Conservation (phyloP, 352 stramenopile genomes). For the Phytophthora vignae region DNA sequence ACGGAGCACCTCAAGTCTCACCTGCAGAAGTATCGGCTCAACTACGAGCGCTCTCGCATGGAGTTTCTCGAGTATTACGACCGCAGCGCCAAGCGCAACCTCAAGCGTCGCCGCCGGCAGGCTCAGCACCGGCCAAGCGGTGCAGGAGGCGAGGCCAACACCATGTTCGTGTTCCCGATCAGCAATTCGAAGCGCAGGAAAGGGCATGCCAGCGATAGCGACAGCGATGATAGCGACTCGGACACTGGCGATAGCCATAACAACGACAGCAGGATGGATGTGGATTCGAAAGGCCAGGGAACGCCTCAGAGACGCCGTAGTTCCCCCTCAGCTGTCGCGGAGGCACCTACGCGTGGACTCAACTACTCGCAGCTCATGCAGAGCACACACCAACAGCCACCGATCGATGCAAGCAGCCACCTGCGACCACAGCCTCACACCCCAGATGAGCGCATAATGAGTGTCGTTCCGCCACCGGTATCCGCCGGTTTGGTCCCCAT, state of each 20-base stretch:
- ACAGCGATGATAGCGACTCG: conserved; percentile 52
- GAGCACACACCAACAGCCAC: conserved; percentile 30
- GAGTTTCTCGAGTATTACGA: conserved; percentile 91
- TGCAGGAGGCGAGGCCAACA: conserved; percentile 54
- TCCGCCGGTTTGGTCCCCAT: conserved; percentile 25
- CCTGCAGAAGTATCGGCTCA: conserved; percentile 90
- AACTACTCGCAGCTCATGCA: conserved; percentile 49
- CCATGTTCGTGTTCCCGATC: conserved; percentile 87
- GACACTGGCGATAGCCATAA: conserved; percentile 34
- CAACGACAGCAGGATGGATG: conserved; percentile 41
- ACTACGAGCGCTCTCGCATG: conserved; percentile 85
- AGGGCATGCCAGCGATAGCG: conserved; percentile 41
- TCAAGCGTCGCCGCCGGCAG: conserved; percentile 58
- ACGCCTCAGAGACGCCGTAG: conserved; percentile 19
- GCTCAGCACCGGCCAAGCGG: conserved; percentile 38
- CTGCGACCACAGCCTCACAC: conserved; percentile 19
- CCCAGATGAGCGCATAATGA: conserved; percentile 23
- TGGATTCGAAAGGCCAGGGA: conserved; percentile 21
- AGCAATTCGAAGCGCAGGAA: conserved; percentile 58
- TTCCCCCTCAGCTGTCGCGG: conserved; percentile 13
- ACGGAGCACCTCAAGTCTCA: conserved; percentile 91
- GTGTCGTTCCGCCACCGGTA: conserved; percentile 12
- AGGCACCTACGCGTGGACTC: conserved; percentile 16
- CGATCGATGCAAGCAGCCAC: conserved; percentile 21
- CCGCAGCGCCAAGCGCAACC: conserved; percentile 71